These are phyloP conservation scores for Liquidambar formosana DNA, from an alignment of 164 flowering plant genomes.

Conservation along the genomic window DNA sequence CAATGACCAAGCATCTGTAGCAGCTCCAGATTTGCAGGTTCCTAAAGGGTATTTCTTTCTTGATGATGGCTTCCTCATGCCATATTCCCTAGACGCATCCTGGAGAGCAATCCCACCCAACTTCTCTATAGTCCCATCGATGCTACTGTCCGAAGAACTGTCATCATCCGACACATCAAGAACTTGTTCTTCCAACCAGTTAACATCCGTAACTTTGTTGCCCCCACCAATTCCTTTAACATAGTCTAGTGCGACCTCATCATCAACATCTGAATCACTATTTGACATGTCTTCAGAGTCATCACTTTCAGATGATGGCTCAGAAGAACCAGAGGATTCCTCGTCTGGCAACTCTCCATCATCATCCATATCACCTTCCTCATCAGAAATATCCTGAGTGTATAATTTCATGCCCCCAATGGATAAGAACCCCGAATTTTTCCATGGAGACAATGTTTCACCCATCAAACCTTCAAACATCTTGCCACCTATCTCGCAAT, in stretches of 20 bases:
- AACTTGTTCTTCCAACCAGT: constrained; percentile 43
- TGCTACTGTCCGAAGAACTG: constrained; percentile 38
- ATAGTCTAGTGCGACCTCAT: constrained; percentile 79
- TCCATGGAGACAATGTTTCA: constrained; percentile 23
- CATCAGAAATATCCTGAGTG: constrained; percentile 70
- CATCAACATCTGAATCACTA: constrained; percentile 74
- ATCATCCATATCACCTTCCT: constrained; percentile 52
- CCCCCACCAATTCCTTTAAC: constrained; percentile 86
- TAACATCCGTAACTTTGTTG: constrained; percentile 39
- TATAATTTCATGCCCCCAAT: constrained; percentile 77
- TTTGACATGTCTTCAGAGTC: constrained; percentile 36
- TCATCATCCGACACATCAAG: constrained; percentile 47
- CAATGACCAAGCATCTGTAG: constrained; percentile 26
- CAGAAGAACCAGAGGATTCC: constrained; percentile 37
- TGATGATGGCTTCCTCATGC: constrained; percentile 45
- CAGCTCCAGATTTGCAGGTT: constrained; percentile 10
- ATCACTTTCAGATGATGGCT: constrained; percentile 36
- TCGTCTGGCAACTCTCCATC: constrained; percentile 23
- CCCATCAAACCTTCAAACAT: constrained; percentile 22
- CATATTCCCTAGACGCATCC: constrained; percentile 74
- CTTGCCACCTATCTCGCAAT: constrained; percentile 3
- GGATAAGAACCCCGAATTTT: constrained; percentile 71
- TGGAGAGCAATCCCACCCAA: constrained; percentile 61
- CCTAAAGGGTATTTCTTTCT: constrained; percentile 29
- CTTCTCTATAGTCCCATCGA: constrained; percentile 51